Base-by-base conservation (phyloP, 1,139 yeast species). In the Candida glucosophila region DNA sequence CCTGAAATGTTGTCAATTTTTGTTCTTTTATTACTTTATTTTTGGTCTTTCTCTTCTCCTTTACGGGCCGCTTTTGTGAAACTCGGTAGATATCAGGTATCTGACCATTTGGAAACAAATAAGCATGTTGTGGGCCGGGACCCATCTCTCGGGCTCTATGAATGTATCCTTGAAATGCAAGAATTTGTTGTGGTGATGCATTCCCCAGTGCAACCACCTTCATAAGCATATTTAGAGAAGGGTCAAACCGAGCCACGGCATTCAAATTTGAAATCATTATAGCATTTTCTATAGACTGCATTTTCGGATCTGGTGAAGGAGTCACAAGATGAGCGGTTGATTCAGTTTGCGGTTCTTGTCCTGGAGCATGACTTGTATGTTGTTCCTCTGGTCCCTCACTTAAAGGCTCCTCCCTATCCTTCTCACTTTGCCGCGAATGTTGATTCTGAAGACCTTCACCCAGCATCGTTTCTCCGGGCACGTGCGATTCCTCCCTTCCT, bases 201-300 rank as follows among this genome's bases (percentile, higher is more conserved):
- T 61, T 64, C 2, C 95, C 94, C 33, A 77, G 69, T 0, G 97
- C 95, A 2, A 88, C 95, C 5, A 66, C 67, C 34, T 77, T 74
- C 95, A 88, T 85, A 28, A 88, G 55, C 2, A 67, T 55, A 38
- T 75, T 78, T 27, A 88, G 52, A 5, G 75, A 66, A 1, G 72
- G 64, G 41, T 86, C 93, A 4, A 67, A 63, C 23, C 81, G 67
- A 0, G 96, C 96, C 49, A 88, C 75, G 2, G 79, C 65, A 39
- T 86, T 86, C 39, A 88, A 64, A 42, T 86, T 82, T 5, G 77
- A 72, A 36, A 88, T 83, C 80, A 86, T 83, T 29, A 79, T 72
- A 26, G 78, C 77, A 44, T 80, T 78, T 27, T 77, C 83, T 1
- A 70, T 67, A 5, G 77, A 63, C 29, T 71, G 68, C 69, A 72